These are phyloP conservation scores for Exophiala bonariae DNA, from an alignment of 2,329 filamentous ascomycete genomes.

Conservation along the genomic window DNA sequence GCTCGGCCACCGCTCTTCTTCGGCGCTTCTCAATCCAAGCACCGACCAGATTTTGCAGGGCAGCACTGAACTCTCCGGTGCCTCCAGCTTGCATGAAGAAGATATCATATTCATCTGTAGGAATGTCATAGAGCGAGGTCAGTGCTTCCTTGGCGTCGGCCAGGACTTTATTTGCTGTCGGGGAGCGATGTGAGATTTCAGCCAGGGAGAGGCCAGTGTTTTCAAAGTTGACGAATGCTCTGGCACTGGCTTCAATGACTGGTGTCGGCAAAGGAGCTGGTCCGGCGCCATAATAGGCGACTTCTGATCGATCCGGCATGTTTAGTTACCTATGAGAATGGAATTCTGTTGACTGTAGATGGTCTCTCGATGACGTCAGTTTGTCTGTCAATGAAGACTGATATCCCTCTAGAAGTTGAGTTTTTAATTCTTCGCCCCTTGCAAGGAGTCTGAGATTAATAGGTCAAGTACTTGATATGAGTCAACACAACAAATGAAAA, in stretches of 20 bases:
- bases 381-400: too few species aligned
- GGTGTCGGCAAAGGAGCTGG: slow-evolving; percentile 81
- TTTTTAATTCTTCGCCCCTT: too few species aligned
- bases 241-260: slow-evolving; percentile 74
- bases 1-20: slow-evolving; percentile 57
- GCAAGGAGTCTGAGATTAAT: too few species aligned
- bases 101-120: slow-evolving; percentile 76
- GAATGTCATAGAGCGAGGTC: slow-evolving; percentile 73
- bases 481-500: too few species aligned
- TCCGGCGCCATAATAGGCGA: slow-evolving; percentile 87
- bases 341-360: too few species aligned
- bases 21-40: slow-evolving; percentile 76
- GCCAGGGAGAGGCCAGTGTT: slow-evolving; percentile 79
- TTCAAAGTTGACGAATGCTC: slow-evolving; percentile 79
- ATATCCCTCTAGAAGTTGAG: too few species aligned
- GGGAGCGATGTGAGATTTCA: slow-evolving; percentile 86
- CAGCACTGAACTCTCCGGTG: slow-evolving; percentile 79
- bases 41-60: slow-evolving; percentile 79
- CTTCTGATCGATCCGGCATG: slow-evolving; percentile 73
- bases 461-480: too few species aligned
- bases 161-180: slow-evolving; percentile 75
- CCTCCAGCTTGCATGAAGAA: slow-evolving; percentile 87
- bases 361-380: too few species aligned
- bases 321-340: too few species aligned
- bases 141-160: slow-evolving; percentile 75